Base-by-base conservation (phyloP, 2,329 filamentous ascomycete genomes). In the Plectosphaerella cucumerina region DNA sequence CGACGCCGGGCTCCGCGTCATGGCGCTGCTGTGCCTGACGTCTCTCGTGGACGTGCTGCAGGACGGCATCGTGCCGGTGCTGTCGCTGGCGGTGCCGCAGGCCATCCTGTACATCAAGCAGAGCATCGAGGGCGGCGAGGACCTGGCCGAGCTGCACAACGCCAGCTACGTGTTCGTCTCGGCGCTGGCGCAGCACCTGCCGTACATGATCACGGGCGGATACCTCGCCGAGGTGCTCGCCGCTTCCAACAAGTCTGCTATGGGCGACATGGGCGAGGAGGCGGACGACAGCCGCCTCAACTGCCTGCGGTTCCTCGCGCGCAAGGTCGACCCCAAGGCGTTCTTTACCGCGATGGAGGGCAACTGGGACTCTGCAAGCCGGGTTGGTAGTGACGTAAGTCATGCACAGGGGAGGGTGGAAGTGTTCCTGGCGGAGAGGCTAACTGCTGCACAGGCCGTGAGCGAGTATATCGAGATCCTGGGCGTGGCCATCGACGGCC, bases 1-100 rank as follows among this genome's bases (percentile, higher is more conserved):
- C 12, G 88, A 96, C 60, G 75, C 80, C 57, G 82, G 82, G 22
- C 80, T 97, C 45, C 86, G 86, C 39, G 80, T 93, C 53, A 88
- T 95, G 75, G 89, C 90, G n/a, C 73, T 97, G 44, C 74, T 97
- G 46, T 97, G 91, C 64, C 78, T 99, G 51, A 87, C 93, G 3
- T 96, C 91, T 1, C 82, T 96, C 60, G 85, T 96, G 4, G 90
- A 96, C 59, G 90, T 96, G 9, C 75, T 97, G 37, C 86, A 88
- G 52, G 90, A 96, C 57, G 87, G 86, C 12, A 87, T 96, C 53
- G 87, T 97, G 18, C 88, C 91, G 0, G 78, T 97, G 0, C 74
- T 97, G 18, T 90, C 93, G 1, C 77, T 77, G 21, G 85, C 90
- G 0, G 81, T 97, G 39, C 84, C 86, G 1, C 85, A 82, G 56